Evolutionary conservation across 2,329 filamentous ascomycete genomes (phyloP), one percentile per base, ranked within the genome.

Genomic region (Plectosphaerella plurivora): DNA sequence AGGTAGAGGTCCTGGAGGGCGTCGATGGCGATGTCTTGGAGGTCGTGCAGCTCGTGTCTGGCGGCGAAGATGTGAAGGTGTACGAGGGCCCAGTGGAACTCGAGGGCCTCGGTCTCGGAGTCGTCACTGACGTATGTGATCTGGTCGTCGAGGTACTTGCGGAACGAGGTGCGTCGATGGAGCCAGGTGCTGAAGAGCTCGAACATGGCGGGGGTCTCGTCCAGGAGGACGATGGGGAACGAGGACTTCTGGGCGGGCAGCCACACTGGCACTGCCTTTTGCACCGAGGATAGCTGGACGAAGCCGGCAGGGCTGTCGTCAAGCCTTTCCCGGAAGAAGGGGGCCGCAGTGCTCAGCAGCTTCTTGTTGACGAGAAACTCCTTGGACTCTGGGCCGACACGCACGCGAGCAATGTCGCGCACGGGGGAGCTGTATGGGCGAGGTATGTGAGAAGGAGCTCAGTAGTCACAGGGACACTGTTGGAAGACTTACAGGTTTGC

Each of bases 1-100:
- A 84, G 76, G 61, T 83, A 82, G 15, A 84, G 65, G 59, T 84
- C 81, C 63, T 83, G 81, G 16, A 83, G 65, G 37, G 76, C 75
- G 57, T 84, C 81, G 73, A 83, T 82, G 61, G 78, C 73, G 16
- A 73, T 65, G 62, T 84, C 81, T 59, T 84, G 81, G 9, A 83
- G 70, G 9, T 70, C 69, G 25, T 73, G 65, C 4, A 82, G 67
- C 47, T 71, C 71, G 57, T 81, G 73, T 51, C 72, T 68, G 4
- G 79, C 74, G 44, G 79, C 81, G 64, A 83, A 83, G 49, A 84
- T 70, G 59, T 84, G 81, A 12, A 83, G 69, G 36, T 74, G 74
- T 50, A 83, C 75, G 7, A 83, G 69, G 54, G 77, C 75, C 77
- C 78, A 82, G 63, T 82, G 80, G 5, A 82, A 67, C 6, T 18